Base-by-base conservation (phyloP, 331 rosid genomes). In the Stylosanthes scabra region DNA sequence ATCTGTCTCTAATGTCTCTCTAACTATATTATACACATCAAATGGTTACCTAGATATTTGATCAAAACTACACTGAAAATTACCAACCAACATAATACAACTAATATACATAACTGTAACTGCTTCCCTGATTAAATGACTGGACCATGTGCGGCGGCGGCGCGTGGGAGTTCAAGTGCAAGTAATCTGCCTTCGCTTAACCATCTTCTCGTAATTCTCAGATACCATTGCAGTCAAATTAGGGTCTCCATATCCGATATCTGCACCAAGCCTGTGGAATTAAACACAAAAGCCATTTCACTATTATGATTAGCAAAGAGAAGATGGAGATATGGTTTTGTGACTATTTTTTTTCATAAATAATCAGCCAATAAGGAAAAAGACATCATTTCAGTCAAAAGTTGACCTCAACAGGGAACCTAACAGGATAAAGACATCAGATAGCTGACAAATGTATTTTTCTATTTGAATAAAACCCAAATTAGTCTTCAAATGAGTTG, bases 171-270 rank as follows among this genome's bases (percentile, higher is more conserved):
- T 71, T 87, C 83, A 93, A 63, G 95, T 85, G 74, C 99, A 92
- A 68, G 91, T 67, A 66, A 94, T 81, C 86, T 92, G 99, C 84
- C 92, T 84, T 71, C 68, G 87, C 83, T 83, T 91, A 11, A 74
- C 84, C 89, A 87, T 90, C 77, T 83, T 90, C 85, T 95, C 97
- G 84, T 92, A 83, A 82, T 92, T 92, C 67, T 87, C 96, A 14
- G 97, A 79, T 75, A 95, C 99, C 74, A 84, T 85, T 45, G 97
- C 96, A 58, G 93, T 95, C 84, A 95, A 78, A 80, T 90, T 90
- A 6, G 92, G 99, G 78, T 95, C 96, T 83, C 88, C 99, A 62
- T 84, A 87, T 66, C 97, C 99, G 11, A 95, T 88, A 81, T 88
- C 92, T 45, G 84, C 81, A 4, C 92, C 93, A 63, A 90, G 85